A percentile compares a stretch with the other conserved stretches of the same genome.
Conservation (phyloP, 2,329 filamentous ascomycete species). For the Pleomassaria siparia region DNA sequence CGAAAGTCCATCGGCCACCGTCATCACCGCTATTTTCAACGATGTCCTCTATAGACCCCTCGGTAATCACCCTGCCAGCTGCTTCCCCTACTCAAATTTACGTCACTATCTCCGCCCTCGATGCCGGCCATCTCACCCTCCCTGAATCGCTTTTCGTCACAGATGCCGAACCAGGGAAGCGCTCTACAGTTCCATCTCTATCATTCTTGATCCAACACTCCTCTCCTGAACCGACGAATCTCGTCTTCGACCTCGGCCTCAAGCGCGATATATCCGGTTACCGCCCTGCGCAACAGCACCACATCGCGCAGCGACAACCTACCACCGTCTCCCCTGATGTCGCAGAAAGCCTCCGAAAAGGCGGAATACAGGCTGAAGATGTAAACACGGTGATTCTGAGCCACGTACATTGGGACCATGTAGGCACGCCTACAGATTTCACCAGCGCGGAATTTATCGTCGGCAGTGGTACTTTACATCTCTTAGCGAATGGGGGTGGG, state of each 20-base stretch:
- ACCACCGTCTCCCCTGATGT: constrained; percentile 50
- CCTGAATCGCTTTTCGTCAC: constrained; percentile 52
- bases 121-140: constrained; percentile 47
- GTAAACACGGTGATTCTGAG: constrained; percentile 51
- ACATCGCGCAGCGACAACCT: constrained; percentile 51
- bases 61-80: constrained; percentile 24
- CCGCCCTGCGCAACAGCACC: constrained; percentile 46
- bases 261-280: constrained; percentile 51
- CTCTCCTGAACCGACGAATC: constrained; percentile 27
- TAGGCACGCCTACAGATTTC: constrained; percentile 59
- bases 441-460: constrained; percentile 52
- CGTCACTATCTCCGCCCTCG: constrained; percentile 34
- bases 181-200: constrained; percentile 55
- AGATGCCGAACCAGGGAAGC: constrained; percentile 46
- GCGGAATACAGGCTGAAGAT: constrained; percentile 39
- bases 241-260: constrained; percentile 59
- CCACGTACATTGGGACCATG: constrained; percentile 62
- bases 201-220: constrained; percentile 56
- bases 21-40: constrained; percentile 1
- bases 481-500: constrained; percentile 28
- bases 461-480: constrained; percentile 42
- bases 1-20: background rate
- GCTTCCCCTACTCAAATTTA: constrained; percentile 24
- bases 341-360: constrained; percentile 39
- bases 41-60: constrained; percentile 1